Evolutionary conservation across 2,329 filamentous ascomycete species (phyloP).

Genomic region (Gnomoniopsis smithogilvyi): DNA sequence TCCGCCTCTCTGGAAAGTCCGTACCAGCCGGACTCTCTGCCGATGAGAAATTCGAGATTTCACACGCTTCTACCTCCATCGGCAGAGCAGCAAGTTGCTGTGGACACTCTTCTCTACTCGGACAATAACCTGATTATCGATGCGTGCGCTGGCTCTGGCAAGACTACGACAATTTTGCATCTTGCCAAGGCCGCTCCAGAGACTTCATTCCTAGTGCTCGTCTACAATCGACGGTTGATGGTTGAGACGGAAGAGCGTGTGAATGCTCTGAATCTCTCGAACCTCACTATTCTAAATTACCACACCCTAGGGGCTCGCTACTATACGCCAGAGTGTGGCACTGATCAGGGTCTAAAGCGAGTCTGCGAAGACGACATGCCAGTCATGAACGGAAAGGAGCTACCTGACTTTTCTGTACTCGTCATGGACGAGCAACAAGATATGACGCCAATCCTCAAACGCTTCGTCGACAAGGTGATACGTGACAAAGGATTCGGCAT

Average conservation of each 20-base stretch:
- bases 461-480: conserved; percentile 15
- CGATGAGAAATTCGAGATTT: not conserved
- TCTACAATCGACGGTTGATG: conserved; percentile 17
- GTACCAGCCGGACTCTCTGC: not conserved
- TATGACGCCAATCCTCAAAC: conserved; percentile 15
- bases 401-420: conserved; percentile 11
- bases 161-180: conserved; percentile 15
- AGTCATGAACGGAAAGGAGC: not conserved
- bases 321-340: conserved; percentile 13
- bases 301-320: conserved; percentile 10
- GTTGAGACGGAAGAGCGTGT: conserved; percentile 12
- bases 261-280: not conserved
- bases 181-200: conserved; percentile 7
- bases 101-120: conserved; percentile 5
- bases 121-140: conserved; percentile 12
- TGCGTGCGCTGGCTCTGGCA: conserved; percentile 14
- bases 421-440: conserved; percentile 18
- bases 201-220: conserved; percentile 9
- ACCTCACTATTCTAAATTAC: conserved; percentile 14
- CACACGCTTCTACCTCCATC: conserved; percentile 8
- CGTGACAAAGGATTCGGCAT: conserved; percentile 8
- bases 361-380: conserved; percentile 14
- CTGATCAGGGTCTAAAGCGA: conserved; percentile 16
- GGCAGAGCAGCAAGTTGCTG: conserved; percentile 12
- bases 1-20: not conserved